phyloP scores from a whole-genome alignment of 768 basidiomycete species.

The Nidula microcarpa region DNA sequence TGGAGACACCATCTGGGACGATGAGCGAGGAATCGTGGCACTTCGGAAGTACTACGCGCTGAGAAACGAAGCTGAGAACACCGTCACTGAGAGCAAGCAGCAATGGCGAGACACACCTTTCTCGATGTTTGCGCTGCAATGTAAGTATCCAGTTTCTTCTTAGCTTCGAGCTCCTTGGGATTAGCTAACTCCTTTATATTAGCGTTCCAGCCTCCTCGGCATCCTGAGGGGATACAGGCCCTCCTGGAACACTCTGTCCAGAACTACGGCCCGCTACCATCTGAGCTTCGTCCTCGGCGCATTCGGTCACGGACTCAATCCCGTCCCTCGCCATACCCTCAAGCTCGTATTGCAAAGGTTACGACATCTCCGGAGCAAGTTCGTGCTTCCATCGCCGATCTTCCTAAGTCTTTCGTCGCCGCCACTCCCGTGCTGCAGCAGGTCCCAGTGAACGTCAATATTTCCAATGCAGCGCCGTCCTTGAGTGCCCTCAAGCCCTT shows the following conservation, averaged over 20 bases:
- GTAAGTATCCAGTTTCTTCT: constrained; percentile 36
- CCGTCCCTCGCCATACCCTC: constrained; percentile 71
- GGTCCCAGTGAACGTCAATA: constrained; percentile 38
- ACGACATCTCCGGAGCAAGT: constrained; percentile 41
- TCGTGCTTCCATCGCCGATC: constrained; percentile 18
- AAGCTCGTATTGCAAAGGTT: constrained; percentile 40
- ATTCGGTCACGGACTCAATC: constrained; percentile 67
- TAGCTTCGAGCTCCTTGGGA: background rate
- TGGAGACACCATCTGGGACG: constrained; percentile 52
- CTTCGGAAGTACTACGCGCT: constrained; percentile 69
- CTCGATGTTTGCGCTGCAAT: constrained; percentile 68
- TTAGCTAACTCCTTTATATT: constrained; percentile 7
- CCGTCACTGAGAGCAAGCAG: constrained; percentile 63
- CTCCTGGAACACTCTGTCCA: constrained; percentile 70
- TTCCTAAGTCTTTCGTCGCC: constrained; percentile 8
- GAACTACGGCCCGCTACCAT: constrained; percentile 70
- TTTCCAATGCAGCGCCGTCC: constrained; percentile 30
- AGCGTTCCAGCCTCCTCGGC: constrained; percentile 72
- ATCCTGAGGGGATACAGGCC: constrained; percentile 67
- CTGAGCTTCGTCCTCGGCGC: constrained; percentile 61
- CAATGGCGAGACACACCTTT: constrained; percentile 71
- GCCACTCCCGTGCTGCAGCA: constrained; percentile 36
- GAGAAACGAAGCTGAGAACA: constrained; percentile 62
- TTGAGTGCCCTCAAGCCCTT: constrained; percentile 38
- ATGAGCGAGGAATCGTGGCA: constrained; percentile 62